phyloP scores from a whole-genome alignment of 2,329 filamentous ascomycete species.

The Geosmithia flava region DNA sequence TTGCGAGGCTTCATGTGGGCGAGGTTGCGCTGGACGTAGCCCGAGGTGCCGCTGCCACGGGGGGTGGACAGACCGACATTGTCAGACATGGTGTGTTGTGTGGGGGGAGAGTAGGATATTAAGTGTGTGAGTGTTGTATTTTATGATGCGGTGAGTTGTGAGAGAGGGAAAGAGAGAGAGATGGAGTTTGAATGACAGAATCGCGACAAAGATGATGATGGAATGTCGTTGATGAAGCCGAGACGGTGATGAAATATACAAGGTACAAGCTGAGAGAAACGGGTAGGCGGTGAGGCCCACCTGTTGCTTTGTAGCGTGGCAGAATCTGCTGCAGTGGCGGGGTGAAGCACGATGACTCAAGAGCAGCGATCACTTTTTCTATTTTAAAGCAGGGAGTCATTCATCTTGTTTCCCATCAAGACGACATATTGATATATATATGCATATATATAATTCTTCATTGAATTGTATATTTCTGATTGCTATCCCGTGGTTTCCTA shows the following conservation, averaged over 20 bases:
- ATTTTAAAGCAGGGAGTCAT: not conserved
- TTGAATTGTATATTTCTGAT: too few relatives aligned
- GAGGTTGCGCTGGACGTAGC: constrained; percentile 93
- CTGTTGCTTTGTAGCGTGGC: not conserved
- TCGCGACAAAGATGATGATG: not conserved
- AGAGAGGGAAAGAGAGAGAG: not conserved
- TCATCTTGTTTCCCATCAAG: too few relatives aligned
- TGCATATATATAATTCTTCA: too few relatives aligned
- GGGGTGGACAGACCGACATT: constrained; percentile 95
- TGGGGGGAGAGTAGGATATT: not conserved
- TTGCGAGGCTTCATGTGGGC: constrained; percentile 81
- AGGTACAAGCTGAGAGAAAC: not conserved
- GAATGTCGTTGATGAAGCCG: not conserved
- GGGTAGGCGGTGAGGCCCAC: constrained; percentile 3
- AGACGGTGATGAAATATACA: not conserved
- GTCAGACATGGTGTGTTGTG: constrained; percentile 58
- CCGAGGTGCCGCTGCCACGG: constrained; percentile 88
- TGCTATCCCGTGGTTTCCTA: too few relatives aligned
- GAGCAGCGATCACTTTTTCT: not conserved
- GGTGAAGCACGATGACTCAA: not conserved
- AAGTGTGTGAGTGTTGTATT: too few relatives aligned
- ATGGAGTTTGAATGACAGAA: not conserved
- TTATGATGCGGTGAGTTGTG: not conserved
- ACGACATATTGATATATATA: too few relatives aligned
- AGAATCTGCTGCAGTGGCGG: constrained; percentile 1